phyloP scores from a whole-genome alignment of 1,284 basidiomycete species.

The Pseudozyma sp. region DNA sequence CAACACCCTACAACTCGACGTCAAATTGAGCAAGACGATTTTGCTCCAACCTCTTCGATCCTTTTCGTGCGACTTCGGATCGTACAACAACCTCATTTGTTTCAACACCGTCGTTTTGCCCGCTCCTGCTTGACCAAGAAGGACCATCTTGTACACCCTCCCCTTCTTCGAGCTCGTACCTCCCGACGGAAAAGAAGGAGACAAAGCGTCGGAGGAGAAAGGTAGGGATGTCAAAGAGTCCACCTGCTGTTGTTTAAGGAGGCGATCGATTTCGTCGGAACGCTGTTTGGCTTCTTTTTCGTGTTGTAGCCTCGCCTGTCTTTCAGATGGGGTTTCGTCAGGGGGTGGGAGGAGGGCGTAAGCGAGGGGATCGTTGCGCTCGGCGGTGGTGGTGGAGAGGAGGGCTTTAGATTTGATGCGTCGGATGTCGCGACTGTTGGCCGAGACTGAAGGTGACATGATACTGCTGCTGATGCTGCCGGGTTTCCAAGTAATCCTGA shows the following conservation, averaged over 20 bases:
- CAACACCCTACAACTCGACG: slow-evolving; percentile 27
- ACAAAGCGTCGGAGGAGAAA: background rate
- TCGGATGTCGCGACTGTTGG: background rate
- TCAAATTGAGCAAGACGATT: slow-evolving; percentile 54
- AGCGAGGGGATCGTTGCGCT: slow-evolving; percentile 23
- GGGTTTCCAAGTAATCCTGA: background rate
- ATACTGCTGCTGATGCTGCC: background rate
- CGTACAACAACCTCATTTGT: slow-evolving; percentile 60
- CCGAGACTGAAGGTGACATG: slow-evolving; percentile 27
- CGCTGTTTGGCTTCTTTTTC: slow-evolving; percentile 35
- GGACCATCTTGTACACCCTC: slow-evolving; percentile 30
- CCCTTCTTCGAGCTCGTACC: slow-evolving; percentile 7
- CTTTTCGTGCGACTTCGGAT: slow-evolving; percentile 44
- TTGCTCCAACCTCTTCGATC: slow-evolving; percentile 39
- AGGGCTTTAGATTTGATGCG: slow-evolving; percentile 4
- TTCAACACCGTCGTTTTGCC: slow-evolving; percentile 59
- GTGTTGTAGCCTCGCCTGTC: background rate
- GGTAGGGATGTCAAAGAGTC: background rate
- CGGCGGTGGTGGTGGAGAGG: background rate
- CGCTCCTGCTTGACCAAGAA: slow-evolving; percentile 52
- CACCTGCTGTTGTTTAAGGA: slow-evolving; percentile 18
- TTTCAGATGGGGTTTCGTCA: slow-evolving; percentile 20
- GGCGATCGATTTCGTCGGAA: slow-evolving; percentile 35
- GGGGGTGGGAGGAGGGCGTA: slow-evolving; percentile 30
- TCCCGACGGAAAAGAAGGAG: background rate